These are phyloP conservation scores for Barbatosphaeria neglecta DNA, from an alignment of 495 filamentous ascomycete genomes.

Conservation along the genomic window DNA sequence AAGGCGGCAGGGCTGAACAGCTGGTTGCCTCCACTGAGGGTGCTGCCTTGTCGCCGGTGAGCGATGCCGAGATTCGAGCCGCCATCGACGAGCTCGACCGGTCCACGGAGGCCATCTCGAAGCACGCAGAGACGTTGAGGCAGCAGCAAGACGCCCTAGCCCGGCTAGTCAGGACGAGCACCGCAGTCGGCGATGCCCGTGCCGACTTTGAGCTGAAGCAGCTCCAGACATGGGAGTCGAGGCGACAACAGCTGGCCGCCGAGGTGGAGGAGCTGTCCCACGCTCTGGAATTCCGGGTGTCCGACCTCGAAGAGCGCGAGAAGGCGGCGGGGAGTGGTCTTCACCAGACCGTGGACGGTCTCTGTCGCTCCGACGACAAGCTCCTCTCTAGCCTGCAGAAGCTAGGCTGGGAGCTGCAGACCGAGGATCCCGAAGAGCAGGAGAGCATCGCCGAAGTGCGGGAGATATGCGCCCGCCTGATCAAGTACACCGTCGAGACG, in stretches of 20 bases:
- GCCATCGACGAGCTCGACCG: conserved; percentile 33
- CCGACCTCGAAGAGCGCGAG: conserved; percentile 27
- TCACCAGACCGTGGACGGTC: conserved; percentile 22
- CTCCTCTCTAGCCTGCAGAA: conserved; percentile 36
- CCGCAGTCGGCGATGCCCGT: conserved; percentile 14
- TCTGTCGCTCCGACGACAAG: conserved; percentile 34
- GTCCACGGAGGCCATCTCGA: conserved; percentile 33
- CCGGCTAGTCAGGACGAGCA: conserved; percentile 18
- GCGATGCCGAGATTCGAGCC: conserved; percentile 26
- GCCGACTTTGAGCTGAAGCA: conserved; percentile 16
- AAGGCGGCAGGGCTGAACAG: conserved; percentile 21
- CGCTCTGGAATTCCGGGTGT: conserved; percentile 20
- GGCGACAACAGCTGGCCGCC: conserved; percentile 16
- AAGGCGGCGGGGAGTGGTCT: conserved; percentile 9
- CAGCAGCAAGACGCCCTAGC: conserved; percentile 32
- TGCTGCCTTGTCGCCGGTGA: conserved; percentile 17
- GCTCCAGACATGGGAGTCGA: conserved; percentile 16
- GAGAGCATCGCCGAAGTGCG: conserved; percentile 22
- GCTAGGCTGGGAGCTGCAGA: conserved; percentile 32
- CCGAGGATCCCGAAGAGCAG: conserved; percentile 24
- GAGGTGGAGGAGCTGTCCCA: conserved; percentile 28
- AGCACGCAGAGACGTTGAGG: conserved; percentile 29
- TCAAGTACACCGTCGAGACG: conserved; percentile 36
- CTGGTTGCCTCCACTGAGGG: conserved; percentile 24
- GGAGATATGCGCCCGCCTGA: conserved; percentile 32